Evolutionary conservation across 495 filamentous ascomycete genomes (phyloP), one percentile per base, ranked within the genome.

Genomic region (Margaritispora aquatica): DNA sequence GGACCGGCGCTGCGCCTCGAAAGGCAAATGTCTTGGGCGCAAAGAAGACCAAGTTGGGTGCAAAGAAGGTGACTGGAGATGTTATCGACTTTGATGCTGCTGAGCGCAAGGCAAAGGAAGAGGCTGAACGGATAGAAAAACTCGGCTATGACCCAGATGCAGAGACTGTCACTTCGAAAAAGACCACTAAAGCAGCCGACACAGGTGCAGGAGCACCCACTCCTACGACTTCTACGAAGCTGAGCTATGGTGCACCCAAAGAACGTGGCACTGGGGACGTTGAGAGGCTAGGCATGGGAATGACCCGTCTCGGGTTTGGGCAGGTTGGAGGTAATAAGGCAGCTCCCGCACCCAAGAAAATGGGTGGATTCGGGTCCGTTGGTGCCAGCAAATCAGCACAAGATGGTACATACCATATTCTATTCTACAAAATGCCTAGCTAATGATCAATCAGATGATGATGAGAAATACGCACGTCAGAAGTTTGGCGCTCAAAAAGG

Each of bases 91-190:
- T 98, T 64, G 95, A 98, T 53, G 94, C 92, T 69, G 94, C 92
- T 0, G 94, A 98, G 77, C 88, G 88, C 66, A 96, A 96, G 74
- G 94, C 94, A 29, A 95, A 91, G 72, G 94, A 97, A 70, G 94
- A 98, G 72, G 94, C 95, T 1, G 94, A 97, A 72, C 85, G 94
- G 61, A 93, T 96, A 66, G 90, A 88, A 76, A 96, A 94, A 73
- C 77, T 98, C n/a, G 94, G 94, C n/a, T 98, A 98, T 68, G 90
- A 97, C 64, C 89, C 90, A 5, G 88, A 97, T 62, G 90, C 88
- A 26, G 94, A 96, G 72, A 82, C 88, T 65, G 81, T 80, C 13
- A 79, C 79, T 55, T 74, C 80, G 24, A 76, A 80, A 65, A 55
- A 82, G 15, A 70, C 77, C 10, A 59, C 67, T 17, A 56, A 72